phyloP scores from a whole-genome alignment of 139 green algal species.

The Nannochloris sp. region DNA sequence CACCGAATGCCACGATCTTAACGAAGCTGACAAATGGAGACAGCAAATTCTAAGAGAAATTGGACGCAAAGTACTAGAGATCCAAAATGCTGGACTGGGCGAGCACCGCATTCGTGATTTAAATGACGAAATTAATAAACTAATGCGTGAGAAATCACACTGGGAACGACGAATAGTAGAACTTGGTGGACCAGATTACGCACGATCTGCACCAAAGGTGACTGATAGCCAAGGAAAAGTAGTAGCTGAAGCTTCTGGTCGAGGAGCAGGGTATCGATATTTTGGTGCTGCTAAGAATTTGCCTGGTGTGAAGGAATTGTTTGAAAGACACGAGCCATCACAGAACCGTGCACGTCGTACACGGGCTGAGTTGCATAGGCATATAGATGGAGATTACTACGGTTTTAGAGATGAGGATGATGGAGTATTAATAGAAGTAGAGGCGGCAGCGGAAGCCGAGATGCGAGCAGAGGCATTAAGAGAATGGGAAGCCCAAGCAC shows the following conservation, averaged over 20 bases:
- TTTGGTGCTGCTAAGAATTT: conserved; percentile 98
- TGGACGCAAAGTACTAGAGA: conserved; percentile 96
- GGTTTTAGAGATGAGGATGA: conserved; percentile 96
- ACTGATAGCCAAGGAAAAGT: conserved; percentile 52
- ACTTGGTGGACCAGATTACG: conserved; percentile 93
- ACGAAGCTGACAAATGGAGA: conserved; percentile 93
- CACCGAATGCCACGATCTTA: conserved; percentile 82
- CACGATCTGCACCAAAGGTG: conserved; percentile 59
- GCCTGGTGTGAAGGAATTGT: conserved; percentile 95
- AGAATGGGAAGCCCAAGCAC: conserved; percentile 67
- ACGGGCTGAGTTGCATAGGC: conserved; percentile 76
- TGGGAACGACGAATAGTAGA: conserved; percentile 96
- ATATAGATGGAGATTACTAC: conserved; percentile 95
- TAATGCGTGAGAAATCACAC: conserved; percentile 95
- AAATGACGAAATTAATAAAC: conserved; percentile 99
- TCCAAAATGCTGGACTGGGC: conserved; percentile 97
- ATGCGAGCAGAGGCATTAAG: conserved; percentile 52
- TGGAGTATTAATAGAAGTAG: conserved; percentile 70
- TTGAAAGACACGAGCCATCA: conserved; percentile 80
- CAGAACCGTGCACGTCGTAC: conserved; percentile 48
- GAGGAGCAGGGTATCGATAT: conserved; percentile 78
- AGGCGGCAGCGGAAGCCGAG: conserved; percentile 62
- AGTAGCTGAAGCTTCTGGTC: conserved; percentile 31
- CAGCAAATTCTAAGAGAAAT: conserved; percentile 95
- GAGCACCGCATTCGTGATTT: conserved; percentile 94